phyloP scores from a whole-genome alignment of 257 asterid species.

The Anisodus acutangulus region DNA sequence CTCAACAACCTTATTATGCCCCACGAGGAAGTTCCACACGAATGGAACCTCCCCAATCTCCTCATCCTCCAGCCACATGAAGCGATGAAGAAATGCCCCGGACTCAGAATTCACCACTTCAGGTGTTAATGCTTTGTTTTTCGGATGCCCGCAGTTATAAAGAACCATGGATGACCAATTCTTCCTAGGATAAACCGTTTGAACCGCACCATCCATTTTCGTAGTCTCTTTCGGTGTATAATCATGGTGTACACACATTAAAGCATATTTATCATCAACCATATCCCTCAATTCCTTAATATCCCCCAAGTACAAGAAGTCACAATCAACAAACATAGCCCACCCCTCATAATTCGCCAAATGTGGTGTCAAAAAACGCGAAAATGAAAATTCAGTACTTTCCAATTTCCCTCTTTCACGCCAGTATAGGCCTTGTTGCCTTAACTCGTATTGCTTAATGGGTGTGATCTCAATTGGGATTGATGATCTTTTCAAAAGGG shows the following conservation, averaged over 20 bases:
- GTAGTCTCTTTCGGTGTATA: conserved; percentile 85
- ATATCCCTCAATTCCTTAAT: conserved; percentile 60
- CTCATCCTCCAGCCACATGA: conserved; percentile 77
- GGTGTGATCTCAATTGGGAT: conserved; percentile 73
- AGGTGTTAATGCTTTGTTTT: conserved; percentile 61
- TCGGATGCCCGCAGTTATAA: conserved; percentile 78
- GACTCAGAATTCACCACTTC: conserved; percentile 78
- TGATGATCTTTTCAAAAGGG: conserved; percentile 69
- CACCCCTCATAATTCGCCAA: conserved; percentile 68
- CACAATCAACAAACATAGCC: conserved; percentile 95
- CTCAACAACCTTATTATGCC: conserved; percentile 73
- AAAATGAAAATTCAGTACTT: conserved; percentile 86
- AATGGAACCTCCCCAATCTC: conserved; percentile 88
- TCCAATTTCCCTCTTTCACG: conserved; percentile 81
- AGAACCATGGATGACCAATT: conserved; percentile 96
- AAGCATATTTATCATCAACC: conserved; percentile 68
- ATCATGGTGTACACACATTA: conserved; percentile 91
- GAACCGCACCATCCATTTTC: conserved; percentile 91
- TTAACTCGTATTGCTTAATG: conserved; percentile 74
- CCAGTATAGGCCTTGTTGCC: conserved; percentile 70
- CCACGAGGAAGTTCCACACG: conserved; percentile 86
- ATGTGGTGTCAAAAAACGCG: conserved; percentile 74
- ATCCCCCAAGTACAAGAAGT: conserved; percentile 69
- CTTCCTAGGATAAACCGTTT: conserved; percentile 82
- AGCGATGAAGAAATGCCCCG: conserved; percentile 82